Base-by-base conservation (phyloP, 2,329 filamentous ascomycete species). In the Clonostachys rhizophaga region DNA sequence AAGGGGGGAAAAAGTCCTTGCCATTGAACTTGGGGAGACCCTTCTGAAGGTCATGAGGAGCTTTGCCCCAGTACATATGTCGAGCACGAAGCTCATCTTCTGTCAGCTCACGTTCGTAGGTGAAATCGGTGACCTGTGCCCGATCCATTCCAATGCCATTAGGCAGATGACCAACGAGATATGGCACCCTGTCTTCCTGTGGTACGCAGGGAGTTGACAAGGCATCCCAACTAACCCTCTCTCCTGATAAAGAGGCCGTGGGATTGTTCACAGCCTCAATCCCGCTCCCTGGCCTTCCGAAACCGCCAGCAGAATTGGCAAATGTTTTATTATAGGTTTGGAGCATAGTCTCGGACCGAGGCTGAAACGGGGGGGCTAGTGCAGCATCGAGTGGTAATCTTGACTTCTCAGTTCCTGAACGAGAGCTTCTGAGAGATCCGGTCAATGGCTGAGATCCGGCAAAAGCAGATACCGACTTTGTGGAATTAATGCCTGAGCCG, bases 11-110 rank as follows among this genome's bases (percentile, higher is more conserved):
- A 54, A 84, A 84, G 57, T 84, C 73, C 58, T 81, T 83, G 20
- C 82, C 81, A 53, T 85, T 81, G 54, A 81, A 86, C 59, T 81
- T 84, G 34, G 81, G 81, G 39, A 84, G 64, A 3, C 79, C 77
- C 34, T 66, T 70, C n/a, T 39, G 36, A 43, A 75, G 68, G 12
- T 70, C 68, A 52, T 74, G 70, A 40, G 79, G 72, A 14, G 76
- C 73, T 40, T 77, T 75, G 10, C 77, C 79, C 78, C 80, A 85
- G 58, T 82, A 84, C 52, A 83, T 63, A 51, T 76, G 72, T 41
- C 81, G 75, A 51, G 82, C 78, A 46, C 75, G 74, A 42, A 76
- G 63, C 56, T 86, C 82, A 44, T 81, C 79, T 4, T 75, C 69
- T 1, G 75, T 84, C 34, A 85, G 63, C n/a, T 75, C 68, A 45